Base-by-base conservation (phyloP, 352 stramenopile genomes). In the Phytopythium mirpurense region DNA sequence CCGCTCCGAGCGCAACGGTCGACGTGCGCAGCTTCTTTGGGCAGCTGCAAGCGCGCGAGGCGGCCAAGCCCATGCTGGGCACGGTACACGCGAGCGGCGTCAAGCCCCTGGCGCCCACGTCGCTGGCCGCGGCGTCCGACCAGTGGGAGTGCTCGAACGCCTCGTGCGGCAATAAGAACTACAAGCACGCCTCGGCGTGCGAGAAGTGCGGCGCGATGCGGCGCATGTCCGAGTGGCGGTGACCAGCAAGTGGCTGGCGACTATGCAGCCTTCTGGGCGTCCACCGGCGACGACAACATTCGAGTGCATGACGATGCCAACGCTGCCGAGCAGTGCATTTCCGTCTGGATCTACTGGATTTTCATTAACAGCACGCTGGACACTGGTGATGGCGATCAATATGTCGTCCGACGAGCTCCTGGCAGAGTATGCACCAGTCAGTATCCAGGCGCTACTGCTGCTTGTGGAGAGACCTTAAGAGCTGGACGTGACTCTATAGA, bases 151-250 rank as follows among this genome's bases (percentile, higher is more conserved):
- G 80, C 50, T 67, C 60, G 51, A 85, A 84, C 40, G 65, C 73
- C 37, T 68, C 67, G 14, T 91, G 80, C 38, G 80, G 80, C 27
- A 62, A 91, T 46, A 72, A 71, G 57, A 91, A 91, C 61, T 78
- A 51, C 26, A 91, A 88, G 51, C 67, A 83, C 46, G 73, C 78
- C 11, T 49, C 62, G 2, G 56, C 68, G 11, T 91, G 80, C 60
- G 83, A 62, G 54, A 88, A 91, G 54, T 91, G 80, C 54, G 75
- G 75, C 38, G 75, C 80, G 14, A 91, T 91, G 75, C 87, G 86
- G 63, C 78, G 80, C 26, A 69, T 91, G 59, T 83, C 59, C 27
- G 75, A 91, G 63, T 91, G 80, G 80, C 65, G 80, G 44, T 90
- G 72, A 51, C 52, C 18, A 10, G n/a, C 36, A 10, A 11, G 32